phyloP scores from a whole-genome alignment of 2,329 filamentous ascomycete genomes.

The Aspergillus floridensis region DNA sequence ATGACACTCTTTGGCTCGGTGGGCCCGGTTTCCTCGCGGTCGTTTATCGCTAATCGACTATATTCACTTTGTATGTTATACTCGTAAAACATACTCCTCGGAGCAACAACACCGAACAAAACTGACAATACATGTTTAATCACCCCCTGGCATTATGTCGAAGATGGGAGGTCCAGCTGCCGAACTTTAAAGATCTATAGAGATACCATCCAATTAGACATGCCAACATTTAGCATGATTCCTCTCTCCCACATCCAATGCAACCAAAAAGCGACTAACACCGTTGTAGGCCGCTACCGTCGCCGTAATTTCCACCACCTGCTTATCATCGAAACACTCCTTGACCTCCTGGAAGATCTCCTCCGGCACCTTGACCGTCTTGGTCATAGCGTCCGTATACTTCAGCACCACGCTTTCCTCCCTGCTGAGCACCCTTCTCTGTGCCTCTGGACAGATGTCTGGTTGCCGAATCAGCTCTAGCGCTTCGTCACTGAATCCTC shows the following conservation, averaged over 20 bases:
- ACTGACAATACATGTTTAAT: not conserved
- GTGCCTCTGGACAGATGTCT: constrained; percentile 24
- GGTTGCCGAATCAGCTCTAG: constrained; percentile 35
- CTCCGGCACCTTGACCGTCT: constrained; percentile 66
- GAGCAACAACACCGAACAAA: not conserved
- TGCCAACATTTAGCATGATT: constrained; percentile 23
- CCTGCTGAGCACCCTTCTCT: constrained; percentile 47
- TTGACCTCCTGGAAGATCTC: constrained; percentile 65
- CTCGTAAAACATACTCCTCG: not conserved
- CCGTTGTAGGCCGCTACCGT: constrained; percentile 81
- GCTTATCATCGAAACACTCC: constrained; percentile 62
- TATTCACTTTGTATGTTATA: not conserved
- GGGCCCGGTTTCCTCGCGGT: not conserved
- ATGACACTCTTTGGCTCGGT: not conserved
- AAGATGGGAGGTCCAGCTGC: too few species aligned
- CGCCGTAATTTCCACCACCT: constrained; percentile 77
- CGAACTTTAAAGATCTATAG: too few species aligned
- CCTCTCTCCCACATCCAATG: constrained; percentile 62
- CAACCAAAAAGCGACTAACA: constrained; percentile 79
- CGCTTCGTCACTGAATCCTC: constrained; percentile 54
- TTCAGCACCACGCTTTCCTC: constrained; percentile 66
- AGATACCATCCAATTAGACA: not conserved
- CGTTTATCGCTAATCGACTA: not conserved
- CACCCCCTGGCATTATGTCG: too few species aligned
- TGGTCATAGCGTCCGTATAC: constrained; percentile 83